Conservation (phyloP, 208 protist genomes). For the Angomonas ambiguus region DNA sequence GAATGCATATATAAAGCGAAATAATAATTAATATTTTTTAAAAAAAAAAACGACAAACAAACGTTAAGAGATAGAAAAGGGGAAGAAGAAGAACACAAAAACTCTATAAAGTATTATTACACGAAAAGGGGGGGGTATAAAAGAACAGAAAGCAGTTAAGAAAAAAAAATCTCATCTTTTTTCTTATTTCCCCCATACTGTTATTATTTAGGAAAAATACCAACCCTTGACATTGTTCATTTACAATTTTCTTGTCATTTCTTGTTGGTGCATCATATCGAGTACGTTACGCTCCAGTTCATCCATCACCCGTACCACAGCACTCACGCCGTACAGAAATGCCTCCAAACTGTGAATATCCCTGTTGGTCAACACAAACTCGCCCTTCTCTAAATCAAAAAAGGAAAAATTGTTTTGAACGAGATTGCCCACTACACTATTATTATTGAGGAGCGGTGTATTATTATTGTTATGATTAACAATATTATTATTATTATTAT, state of each 20-base stretch:
- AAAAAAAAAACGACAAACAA: constrained; percentile 12
- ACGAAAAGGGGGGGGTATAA: no score
- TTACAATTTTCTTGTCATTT: constrained; percentile 74
- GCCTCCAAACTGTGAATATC: constrained; percentile 85
- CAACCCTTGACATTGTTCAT: no score
- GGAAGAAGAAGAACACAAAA: constrained; percentile 5
- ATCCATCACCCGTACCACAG: constrained; percentile 59
- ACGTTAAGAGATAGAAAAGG: constrained; percentile 11
- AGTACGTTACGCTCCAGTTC: constrained; percentile 69
- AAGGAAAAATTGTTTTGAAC: constrained; percentile 16
- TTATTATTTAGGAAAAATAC: not conserved
- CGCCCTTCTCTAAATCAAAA: constrained; percentile 28
- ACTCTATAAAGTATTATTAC: constrained; percentile 8
- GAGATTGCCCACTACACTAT: not conserved
- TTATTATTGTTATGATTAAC: not conserved
- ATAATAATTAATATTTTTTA: constrained; percentile 11
- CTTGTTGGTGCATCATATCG: constrained; percentile 60
- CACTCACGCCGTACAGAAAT: constrained; percentile 74
- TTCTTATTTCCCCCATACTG: not conserved
- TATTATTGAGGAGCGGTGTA: not conserved
- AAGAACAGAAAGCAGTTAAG: not conserved
- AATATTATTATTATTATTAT: constrained; percentile 2
- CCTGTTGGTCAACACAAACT: constrained; percentile 74
- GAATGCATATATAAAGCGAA: constrained; percentile 6
- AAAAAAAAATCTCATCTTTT: not conserved